Base-by-base conservation (phyloP, 345 rosid genomes). In the Abelmoschus esculentus region DNA sequence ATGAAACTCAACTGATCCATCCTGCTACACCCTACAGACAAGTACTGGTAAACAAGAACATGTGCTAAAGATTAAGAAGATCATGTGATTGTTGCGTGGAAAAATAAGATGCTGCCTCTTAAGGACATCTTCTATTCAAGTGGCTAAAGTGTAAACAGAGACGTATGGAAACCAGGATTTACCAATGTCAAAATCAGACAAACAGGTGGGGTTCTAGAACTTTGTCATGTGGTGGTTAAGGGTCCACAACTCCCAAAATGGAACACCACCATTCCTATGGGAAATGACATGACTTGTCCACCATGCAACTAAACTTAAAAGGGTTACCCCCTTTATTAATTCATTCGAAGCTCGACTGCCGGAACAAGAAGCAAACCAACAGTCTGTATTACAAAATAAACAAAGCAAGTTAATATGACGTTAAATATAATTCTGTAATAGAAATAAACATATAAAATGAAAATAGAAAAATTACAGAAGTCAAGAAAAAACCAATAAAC, bases 191-290 rank as follows among this genome's bases (percentile, higher is more conserved):
- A 58, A 59, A 53, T 74, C 80, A 61, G 72, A 61, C 61, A 74
- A 61, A 13, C n/a, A 13, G 50, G 7, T 3, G 53, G 54, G 78
- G 46, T 61, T 70, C 66, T 71, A 67, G 64, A 72, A 11, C 58
- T 8, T 49, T 49, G 64, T 56, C 60, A 17, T 70, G 66, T 0
- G n/a, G 36, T 42, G 57, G 62, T 44, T 70, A 58, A 66, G 57
- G 44, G 56, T 40, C 59, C 73, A 36, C 47, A 49, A 49, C 19
- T 49, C n/a, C 54, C 54, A 10, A 7, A 64, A 17, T 47, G 78
- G 82, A 72, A 76, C 81, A 72, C 76, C 22, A 40, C 44, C 44
- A 40, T 8, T 26, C 58, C 28, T 59, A 2, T 40, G 44, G 44
- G 44, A 40, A 40, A 40, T 31, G 42, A 50, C 3, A 64, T 18